These are phyloP conservation scores for Monosporozyma servazzii DNA, from an alignment of 805 yeast genomes.

Conservation along the genomic window DNA sequence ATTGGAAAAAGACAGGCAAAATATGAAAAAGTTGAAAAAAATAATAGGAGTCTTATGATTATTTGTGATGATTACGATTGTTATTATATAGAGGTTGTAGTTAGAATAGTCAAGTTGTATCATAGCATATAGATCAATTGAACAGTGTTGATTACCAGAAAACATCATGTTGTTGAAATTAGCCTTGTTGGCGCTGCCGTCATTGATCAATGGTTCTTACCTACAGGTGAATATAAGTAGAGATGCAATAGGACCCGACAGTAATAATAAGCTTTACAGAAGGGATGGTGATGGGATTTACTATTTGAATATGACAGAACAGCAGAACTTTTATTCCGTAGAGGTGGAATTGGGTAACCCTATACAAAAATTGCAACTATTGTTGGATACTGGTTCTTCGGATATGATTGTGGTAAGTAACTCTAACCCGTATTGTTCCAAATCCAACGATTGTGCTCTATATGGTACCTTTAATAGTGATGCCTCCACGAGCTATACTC, in stretches of 20 bases:
- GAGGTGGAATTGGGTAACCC: conserved; percentile 48
- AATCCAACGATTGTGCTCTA: conserved; percentile 12
- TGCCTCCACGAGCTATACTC: conserved; percentile 17
- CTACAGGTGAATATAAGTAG: not conserved
- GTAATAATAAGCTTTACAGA: not conserved
- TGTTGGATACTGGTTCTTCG: conserved; percentile 71
- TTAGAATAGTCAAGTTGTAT: no score
- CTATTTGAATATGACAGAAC: not conserved
- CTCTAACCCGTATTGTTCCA: conserved; percentile 27
- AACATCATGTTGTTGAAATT: not conserved
- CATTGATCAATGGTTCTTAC: not conserved
- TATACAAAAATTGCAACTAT: conserved; percentile 42
- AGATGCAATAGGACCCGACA: not conserved
- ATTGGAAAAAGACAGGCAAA: no score
- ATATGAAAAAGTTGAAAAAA: no score
- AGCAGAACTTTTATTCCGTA: conserved; percentile 35
- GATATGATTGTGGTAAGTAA: conserved; percentile 48
- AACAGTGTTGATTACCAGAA: not conserved
- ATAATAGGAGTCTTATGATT: no score
- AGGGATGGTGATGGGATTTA: not conserved
- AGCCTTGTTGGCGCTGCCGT: not conserved
- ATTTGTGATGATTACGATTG: no score
- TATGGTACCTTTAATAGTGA: conserved; percentile 16
- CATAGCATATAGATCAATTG: not conserved
- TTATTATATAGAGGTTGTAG: no score